Evolutionary conservation across 108 stramenopile genomes (phyloP), one percentile per base, ranked within the genome.

Genomic region (Skeletonema menzelii): DNA sequence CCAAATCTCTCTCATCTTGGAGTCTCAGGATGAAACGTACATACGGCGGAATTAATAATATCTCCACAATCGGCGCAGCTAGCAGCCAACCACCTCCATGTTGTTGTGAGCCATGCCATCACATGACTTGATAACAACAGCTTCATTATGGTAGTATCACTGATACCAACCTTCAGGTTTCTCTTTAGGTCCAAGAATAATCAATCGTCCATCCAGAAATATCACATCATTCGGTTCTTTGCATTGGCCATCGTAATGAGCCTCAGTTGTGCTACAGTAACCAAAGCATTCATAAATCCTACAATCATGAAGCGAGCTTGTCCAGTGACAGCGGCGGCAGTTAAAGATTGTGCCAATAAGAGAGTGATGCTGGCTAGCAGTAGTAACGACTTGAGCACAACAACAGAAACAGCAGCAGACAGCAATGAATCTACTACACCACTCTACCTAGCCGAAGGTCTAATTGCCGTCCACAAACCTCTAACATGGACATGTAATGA

Each of bases 381-480:
- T 22, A 37, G 35, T 22, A 24, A 53, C 6, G 49, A 53, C 22
- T 53, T 53, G 49, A 22, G 15, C 49, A 53, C 49, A 53, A 10
- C 22, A 53, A 2, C 49, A 53, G 30, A 4, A 3, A 32, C 31
- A 7, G 31, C 31, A 12, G 2, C 35, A 37, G 35, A 11, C 35
- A 37, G 12, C 2, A 37, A 10, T 12, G 35, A 37, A 37, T 37
- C 35, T 37, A 10, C 35, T 37, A 10, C 68, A 22, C 89, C 92
- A 11, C 70, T 93, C 1, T 89, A 88, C 59, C 75, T 65, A n/a
- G 64, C 76, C 30, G 79, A 94, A 75, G 97, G 96, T 27, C 30
- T 98, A 12, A 82, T 95, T 47, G 90, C 95, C 15, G 91, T 98
- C 20, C 65, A 91, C 71, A 98, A 98, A 63, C 97, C 97, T 8